These are phyloP conservation scores for Entrophospora sp. DNA, from an alignment of 192 early-diverging fungal species.

Conservation along the genomic window DNA sequence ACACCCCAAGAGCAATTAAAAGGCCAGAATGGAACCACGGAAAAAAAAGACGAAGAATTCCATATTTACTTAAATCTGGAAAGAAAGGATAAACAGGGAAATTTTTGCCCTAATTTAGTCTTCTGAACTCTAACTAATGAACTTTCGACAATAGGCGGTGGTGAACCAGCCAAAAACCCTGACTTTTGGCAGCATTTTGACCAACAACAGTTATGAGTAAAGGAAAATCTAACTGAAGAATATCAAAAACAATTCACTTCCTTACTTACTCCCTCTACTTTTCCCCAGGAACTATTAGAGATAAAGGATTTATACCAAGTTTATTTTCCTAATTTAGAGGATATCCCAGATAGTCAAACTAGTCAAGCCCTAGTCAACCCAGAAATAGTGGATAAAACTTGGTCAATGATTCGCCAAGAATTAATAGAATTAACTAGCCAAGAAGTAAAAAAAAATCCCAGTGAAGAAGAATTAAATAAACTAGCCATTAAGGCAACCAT, in stretches of 20 bases:
- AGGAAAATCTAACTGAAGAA: background rate
- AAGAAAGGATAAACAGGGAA: background rate
- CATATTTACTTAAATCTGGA: background rate
- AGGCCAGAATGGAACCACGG: background rate
- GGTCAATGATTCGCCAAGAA: background rate
- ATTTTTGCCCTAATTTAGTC: conserved; percentile 1
- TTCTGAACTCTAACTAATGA: background rate
- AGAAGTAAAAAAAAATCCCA: conserved; percentile 1
- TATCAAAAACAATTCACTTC: background rate
- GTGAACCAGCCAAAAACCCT: background rate
- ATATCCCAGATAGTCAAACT: background rate
- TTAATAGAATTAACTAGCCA: background rate
- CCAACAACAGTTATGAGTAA: background rate
- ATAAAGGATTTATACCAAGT: background rate
- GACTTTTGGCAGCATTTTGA: background rate
- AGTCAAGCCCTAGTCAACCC: background rate
- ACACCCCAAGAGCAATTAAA: background rate
- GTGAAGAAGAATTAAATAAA: conserved; percentile 1
- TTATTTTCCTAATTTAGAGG: conserved; percentile 4
- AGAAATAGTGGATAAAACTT: background rate
- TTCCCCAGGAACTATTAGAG: background rate
- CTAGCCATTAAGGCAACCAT: background rate
- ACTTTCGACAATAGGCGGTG: background rate
- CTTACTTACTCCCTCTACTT: background rate
- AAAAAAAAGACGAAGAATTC: background rate